Evolutionary conservation across 352 stramenopile species (phyloP).

Genomic region (Pythium monospermum): DNA sequence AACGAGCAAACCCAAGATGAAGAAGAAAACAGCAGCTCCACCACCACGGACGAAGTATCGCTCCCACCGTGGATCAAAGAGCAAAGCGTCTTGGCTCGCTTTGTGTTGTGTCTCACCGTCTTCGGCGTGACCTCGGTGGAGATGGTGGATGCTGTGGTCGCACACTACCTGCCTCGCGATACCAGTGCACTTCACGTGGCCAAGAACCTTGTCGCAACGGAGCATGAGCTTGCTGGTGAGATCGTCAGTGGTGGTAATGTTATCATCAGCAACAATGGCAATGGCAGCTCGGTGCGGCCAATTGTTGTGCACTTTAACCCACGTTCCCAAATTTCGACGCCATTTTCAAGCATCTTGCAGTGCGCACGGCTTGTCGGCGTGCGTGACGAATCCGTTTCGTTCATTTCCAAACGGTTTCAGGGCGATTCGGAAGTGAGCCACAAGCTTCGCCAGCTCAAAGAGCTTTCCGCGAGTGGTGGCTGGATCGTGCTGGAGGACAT

Average conservation of each 20-base stretch:
- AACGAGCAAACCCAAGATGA: not conserved
- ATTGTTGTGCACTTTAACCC: slow-evolving; percentile 3
- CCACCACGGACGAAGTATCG: too few relatives aligned
- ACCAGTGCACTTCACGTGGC: not conserved
- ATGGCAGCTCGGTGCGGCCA: too few relatives aligned
- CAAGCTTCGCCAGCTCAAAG: slow-evolving; percentile 1
- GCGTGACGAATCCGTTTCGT: slow-evolving; percentile 11
- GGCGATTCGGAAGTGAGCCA: not conserved
- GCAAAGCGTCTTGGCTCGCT: slow-evolving; percentile 4
- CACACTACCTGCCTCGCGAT: not conserved
- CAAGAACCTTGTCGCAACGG: slow-evolving; percentile 1
- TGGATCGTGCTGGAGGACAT: slow-evolving; percentile 14
- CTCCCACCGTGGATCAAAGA: slow-evolving; percentile 4
- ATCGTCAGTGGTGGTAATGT: too few relatives aligned
- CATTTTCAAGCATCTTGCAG: slow-evolving; percentile 4
- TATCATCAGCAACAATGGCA: too few relatives aligned
- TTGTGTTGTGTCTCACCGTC: slow-evolving; percentile 1
- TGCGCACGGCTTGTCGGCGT: slow-evolving; percentile 3
- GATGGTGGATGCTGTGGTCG: slow-evolving; percentile 8
- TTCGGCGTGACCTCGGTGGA: not conserved
- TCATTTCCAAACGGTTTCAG: slow-evolving; percentile 6
- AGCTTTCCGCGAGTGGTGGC: not conserved
- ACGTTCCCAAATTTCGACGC: slow-evolving; percentile 2
- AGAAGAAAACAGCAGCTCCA: not conserved
- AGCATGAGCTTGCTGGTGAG: not conserved